These are phyloP conservation scores for Daldinia decipiens DNA, from an alignment of 495 filamentous ascomycete genomes.

Conservation along the genomic window DNA sequence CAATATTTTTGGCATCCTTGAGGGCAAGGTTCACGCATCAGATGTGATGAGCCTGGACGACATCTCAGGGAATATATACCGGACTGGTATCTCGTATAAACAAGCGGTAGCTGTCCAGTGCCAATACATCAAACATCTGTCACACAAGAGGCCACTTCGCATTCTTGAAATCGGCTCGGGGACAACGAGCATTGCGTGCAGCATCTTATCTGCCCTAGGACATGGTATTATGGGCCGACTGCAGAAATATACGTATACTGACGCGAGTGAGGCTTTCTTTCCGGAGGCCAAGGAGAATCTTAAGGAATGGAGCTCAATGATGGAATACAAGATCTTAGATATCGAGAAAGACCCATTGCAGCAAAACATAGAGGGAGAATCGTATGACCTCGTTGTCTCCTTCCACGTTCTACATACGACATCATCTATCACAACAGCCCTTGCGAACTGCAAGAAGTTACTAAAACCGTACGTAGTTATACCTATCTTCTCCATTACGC, in stretches of 20 bases:
- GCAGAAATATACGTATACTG: background rate
- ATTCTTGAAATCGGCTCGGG: background rate
- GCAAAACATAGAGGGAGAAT: background rate
- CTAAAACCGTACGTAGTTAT: background rate
- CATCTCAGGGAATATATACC: background rate
- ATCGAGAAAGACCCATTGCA: background rate
- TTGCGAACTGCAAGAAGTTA: background rate
- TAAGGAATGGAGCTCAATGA: background rate
- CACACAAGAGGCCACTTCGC: background rate
- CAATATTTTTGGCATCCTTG: background rate
- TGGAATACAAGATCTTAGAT: background rate
- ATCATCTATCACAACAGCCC: background rate
- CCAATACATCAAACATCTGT: background rate
- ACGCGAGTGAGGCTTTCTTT: background rate
- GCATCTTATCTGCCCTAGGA: background rate
- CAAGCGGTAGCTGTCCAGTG: background rate
- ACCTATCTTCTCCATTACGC: background rate
- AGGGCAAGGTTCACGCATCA: background rate
- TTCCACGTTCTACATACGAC: background rate
- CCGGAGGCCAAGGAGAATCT: background rate
- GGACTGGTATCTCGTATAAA: background rate
- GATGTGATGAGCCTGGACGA: background rate
- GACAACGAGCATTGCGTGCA: background rate
- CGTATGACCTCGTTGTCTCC: background rate
- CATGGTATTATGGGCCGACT: background rate